A percentile compares a stretch with the other conserved stretches of the same genome.
These are phyloP conservation scores for Talaromyces sp. DNA, from an alignment of 2,329 filamentous ascomycete species.

Conservation along the genomic window DNA sequence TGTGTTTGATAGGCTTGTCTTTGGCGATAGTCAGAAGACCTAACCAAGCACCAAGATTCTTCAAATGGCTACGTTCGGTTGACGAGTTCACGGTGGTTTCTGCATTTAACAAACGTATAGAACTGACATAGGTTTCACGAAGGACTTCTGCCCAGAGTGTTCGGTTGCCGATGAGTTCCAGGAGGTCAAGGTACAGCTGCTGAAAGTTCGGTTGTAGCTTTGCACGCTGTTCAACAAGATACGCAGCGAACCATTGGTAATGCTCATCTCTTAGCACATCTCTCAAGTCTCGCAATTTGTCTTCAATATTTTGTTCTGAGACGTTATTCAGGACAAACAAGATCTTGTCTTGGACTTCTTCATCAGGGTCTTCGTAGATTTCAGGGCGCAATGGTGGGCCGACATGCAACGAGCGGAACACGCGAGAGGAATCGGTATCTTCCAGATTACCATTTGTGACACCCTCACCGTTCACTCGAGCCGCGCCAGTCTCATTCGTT, in stretches of 20 bases:
- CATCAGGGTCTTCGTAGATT: conserved; percentile 76
- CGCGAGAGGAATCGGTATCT: conserved; percentile 65
- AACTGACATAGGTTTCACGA: conserved; percentile 85
- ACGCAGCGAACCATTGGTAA: conserved; percentile 94
- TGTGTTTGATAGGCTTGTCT: conserved; percentile 92
- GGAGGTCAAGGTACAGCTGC: conserved; percentile 82
- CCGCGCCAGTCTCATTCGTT: conserved; percentile 55
- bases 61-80: conserved; percentile 81
- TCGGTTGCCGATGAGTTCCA: conserved; percentile 77
- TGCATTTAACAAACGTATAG: conserved; percentile 83
- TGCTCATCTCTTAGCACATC: conserved; percentile 76
- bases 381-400: conserved; percentile 65
- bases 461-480: conserved; percentile 44
- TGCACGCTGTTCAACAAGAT: conserved; percentile 91
- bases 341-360: conserved; percentile 86
- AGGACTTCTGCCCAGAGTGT: conserved; percentile 84
- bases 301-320: conserved; percentile 80
- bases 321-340: conserved; percentile 97
- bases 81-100: conserved; percentile 81
- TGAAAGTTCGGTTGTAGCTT: conserved; percentile 98
- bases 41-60: conserved; percentile 92
- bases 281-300: conserved; percentile 78
- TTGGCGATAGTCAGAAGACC: conserved; percentile 89
- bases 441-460: conserved; percentile 67
- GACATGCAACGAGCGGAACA: conserved; percentile 76